Percentiles rank a stretch among this genome's conserved stretches.
Evolutionary conservation across 768 basidiomycete genomes (phyloP).

Genomic region (Phaffia tasmanica): DNA sequence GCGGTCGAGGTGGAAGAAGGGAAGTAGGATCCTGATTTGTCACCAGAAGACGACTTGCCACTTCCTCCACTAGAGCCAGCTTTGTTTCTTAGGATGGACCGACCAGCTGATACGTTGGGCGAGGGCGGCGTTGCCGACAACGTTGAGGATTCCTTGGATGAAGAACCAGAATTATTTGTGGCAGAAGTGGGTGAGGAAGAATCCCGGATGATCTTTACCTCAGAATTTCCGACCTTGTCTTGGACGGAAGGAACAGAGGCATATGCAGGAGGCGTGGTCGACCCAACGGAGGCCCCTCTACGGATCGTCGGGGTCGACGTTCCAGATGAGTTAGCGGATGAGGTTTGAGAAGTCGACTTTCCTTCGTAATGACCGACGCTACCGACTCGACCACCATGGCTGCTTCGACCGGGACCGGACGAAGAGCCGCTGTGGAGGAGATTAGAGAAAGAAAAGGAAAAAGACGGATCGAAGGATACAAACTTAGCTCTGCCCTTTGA

Average conservation of each 20-base stretch:
- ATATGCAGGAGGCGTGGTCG: constrained; percentile 39
- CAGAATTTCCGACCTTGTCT: background rate
- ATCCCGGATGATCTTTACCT: too few relatives aligned
- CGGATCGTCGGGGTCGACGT: constrained; percentile 1
- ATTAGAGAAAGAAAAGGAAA: too few relatives aligned
- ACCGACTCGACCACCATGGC: constrained; percentile 34
- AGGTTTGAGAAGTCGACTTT: constrained; percentile 29
- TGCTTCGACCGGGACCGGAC: constrained; percentile 30
- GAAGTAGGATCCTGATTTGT: constrained; percentile 25
- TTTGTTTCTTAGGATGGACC: constrained; percentile 38
- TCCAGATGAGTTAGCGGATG: constrained; percentile 5
- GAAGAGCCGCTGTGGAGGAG: too few relatives aligned
- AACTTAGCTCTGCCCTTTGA: constrained; percentile 33
- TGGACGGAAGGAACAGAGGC: constrained; percentile 8
- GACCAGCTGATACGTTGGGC: constrained; percentile 27
- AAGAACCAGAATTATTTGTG: background rate
- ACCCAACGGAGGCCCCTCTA: background rate
- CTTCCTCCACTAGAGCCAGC: constrained; percentile 27
- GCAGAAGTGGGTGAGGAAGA: constrained; percentile 24
- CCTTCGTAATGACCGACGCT: constrained; percentile 30
- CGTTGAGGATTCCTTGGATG: background rate
- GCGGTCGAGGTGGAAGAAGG: constrained; percentile 26
- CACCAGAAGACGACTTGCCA: constrained; percentile 28
- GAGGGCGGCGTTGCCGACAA: background rate
- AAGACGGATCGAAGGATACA: too few relatives aligned